Evolutionary conservation across 2,329 filamentous ascomycete species (phyloP).

Genomic region (Allantophomopsis cytisporea): DNA sequence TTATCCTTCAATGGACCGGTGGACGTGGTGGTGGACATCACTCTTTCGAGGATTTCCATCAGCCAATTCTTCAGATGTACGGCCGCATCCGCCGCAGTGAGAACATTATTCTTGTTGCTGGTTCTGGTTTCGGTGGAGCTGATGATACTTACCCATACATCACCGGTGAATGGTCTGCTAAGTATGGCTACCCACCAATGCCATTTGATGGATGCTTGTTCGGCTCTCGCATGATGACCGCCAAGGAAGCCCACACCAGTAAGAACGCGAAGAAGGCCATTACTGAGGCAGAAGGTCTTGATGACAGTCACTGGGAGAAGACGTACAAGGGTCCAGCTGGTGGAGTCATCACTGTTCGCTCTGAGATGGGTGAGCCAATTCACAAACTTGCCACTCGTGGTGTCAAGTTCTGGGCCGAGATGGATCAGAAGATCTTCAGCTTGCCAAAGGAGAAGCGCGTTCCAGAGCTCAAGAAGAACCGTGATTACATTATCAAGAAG

Average conservation of each 20-base stretch:
- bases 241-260: constrained; percentile 84
- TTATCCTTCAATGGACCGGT: constrained; percentile 89
- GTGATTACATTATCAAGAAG: constrained; percentile 86
- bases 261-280: constrained; percentile 83
- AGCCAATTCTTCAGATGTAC: constrained; percentile 86
- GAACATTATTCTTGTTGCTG: constrained; percentile 81
- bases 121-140: constrained; percentile 81
- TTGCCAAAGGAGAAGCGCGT: constrained; percentile 91
- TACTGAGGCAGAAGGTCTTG: constrained; percentile 69
- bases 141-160: constrained; percentile 90
- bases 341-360: constrained; percentile 90
- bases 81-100: constrained; percentile 70
- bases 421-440: constrained; percentile 97
- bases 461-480: constrained; percentile 75
- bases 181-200: constrained; percentile 82
- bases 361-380: constrained; percentile 98
- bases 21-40: constrained; percentile 89
- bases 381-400: constrained; percentile 96
- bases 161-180: constrained; percentile 77
- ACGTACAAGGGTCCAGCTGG: constrained; percentile 86
- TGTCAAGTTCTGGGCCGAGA: constrained; percentile 94
- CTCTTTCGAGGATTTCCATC: constrained; percentile 91
- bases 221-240: constrained; percentile 88
- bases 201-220: constrained; percentile 88
- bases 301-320: constrained; percentile 78